Evolutionary conservation across 164 flowering plant genomes (phyloP), one percentile per base, ranked within the genome.

Genomic region (Aristolochia fimbriata): DNA sequence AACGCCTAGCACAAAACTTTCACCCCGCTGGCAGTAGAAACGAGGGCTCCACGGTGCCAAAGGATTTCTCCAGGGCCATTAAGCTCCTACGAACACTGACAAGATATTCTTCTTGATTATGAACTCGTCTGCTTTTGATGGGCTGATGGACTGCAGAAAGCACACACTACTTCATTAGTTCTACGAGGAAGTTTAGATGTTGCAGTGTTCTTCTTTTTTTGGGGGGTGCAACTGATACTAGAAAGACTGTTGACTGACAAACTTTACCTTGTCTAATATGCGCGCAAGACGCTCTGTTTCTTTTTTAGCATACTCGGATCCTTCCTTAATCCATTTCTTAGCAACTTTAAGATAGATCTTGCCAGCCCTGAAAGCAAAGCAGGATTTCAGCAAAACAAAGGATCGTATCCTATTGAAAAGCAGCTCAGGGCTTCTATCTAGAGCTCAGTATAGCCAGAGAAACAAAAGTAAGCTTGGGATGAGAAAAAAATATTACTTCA

Each of bases 21-120:
- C 13, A 8, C 30, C 8, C 30, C 55, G 0, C 30, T 16, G 27
- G 15, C 27, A 14, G 15, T 2, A 23, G 15, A 6, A 15, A 52
- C 23, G 56, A 24, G 15, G 56, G 56, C 30, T 22, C 17, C 15
- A 52, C 23, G 30, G 1, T 9, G 11, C 23, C 10, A 49, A 15
- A 22, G 23, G 16, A 14, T 6, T 22, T 22, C 45, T 0, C 17
- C 6, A 6, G 31, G 45, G n/a, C 17, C 46, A 56, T 56, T 6
- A 23, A 24, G 58, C 19, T 47, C 55, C 78, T 20, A 79, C 80
- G 69, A 85, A 89, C 3, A 82, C 47, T 2, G 80, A 73, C 11
- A 92, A 68, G 67, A 92, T 83, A 59, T 92, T 92, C 79, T 84
- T 92, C 90, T 89, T 92, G 46, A 87, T 72, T 25, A 80, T 81